A percentile compares a stretch with the other conserved stretches of the same genome.
These are phyloP conservation scores for Ascochyta pisi DNA, from an alignment of 2,329 filamentous ascomycete genomes.

Conservation along the genomic window DNA sequence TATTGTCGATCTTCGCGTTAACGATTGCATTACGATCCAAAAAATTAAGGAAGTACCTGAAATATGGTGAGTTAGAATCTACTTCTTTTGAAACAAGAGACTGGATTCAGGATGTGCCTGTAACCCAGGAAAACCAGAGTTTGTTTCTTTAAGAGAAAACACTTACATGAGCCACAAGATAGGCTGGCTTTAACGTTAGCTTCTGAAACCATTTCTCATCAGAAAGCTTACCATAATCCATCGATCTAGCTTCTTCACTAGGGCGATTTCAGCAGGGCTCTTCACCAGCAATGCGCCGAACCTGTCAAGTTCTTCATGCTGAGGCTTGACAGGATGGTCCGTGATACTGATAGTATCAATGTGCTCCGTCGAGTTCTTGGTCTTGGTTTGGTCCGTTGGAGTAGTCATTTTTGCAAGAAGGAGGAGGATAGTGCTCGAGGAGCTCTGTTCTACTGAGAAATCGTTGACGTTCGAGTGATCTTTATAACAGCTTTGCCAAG, in stretches of 20 bases:
- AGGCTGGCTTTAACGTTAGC: not conserved
- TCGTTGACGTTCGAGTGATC: not conserved
- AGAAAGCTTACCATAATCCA: slow-evolving; percentile 29
- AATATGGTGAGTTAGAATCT: too few species aligned
- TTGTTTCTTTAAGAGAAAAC: too few species aligned
- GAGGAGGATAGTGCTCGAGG: not conserved
- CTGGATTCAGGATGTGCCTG: too few species aligned
- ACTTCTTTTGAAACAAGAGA: too few species aligned
- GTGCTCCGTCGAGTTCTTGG: slow-evolving; percentile 18
- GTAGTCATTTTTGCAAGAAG: slow-evolving; percentile 8
- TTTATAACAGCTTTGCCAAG: slow-evolving; percentile 18
- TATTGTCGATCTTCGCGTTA: slow-evolving; percentile 66
- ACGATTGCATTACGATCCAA: slow-evolving; percentile 71
- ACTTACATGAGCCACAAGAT: slow-evolving; percentile 26
- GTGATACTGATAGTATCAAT: slow-evolving; percentile 22
- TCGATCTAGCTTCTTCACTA: slow-evolving; percentile 35
- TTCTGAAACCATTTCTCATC: not conserved
- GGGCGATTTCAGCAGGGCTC: slow-evolving; percentile 30
- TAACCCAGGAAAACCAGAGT: too few species aligned
- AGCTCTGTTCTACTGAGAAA: not conserved
- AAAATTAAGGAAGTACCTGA: slow-evolving; percentile 36
- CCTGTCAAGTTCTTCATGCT: slow-evolving; percentile 32
- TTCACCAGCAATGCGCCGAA: slow-evolving; percentile 31
- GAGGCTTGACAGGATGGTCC: slow-evolving; percentile 15
- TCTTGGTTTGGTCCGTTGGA: slow-evolving; percentile 4